These are phyloP conservation scores for Pythium apleroticum DNA, from an alignment of 352 stramenopile species.

Conservation along the genomic window DNA sequence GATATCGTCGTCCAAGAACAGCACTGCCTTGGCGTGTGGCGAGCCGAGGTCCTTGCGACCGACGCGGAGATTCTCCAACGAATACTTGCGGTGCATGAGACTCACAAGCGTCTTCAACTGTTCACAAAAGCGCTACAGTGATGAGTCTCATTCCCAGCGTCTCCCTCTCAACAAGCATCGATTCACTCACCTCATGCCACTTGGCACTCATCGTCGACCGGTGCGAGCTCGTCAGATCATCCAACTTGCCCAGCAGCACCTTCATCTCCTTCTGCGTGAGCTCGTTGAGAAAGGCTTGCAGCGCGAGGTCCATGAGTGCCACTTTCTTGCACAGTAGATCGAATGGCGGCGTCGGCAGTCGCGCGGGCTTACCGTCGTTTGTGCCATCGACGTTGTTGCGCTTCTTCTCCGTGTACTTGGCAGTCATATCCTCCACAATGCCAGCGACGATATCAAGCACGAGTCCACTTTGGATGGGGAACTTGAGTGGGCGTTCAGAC, in stretches of 20 bases:
- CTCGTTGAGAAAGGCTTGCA: slow-evolving; percentile 78
- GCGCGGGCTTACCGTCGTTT: background rate
- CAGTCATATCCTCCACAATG: slow-evolving; percentile 76
- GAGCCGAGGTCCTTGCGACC: slow-evolving; percentile 37
- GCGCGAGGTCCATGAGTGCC: slow-evolving; percentile 77
- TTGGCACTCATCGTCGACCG: slow-evolving; percentile 82
- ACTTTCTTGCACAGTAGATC: slow-evolving; percentile 83
- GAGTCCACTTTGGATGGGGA: slow-evolving; percentile 72
- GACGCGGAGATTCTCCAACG: slow-evolving; percentile 72
- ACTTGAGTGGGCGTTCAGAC: slow-evolving; percentile 77
- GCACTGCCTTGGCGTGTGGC: slow-evolving; percentile 3
- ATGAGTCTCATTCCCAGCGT: background rate
- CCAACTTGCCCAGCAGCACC: slow-evolving; percentile 69
- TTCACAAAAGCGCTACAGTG: background rate
- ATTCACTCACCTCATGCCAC: slow-evolving; percentile 67
- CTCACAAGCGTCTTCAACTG: slow-evolving; percentile 82
- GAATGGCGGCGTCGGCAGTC: slow-evolving; percentile 40
- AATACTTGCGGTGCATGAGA: slow-evolving; percentile 86
- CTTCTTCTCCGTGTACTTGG: slow-evolving; percentile 67
- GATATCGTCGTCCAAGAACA: slow-evolving; percentile 24
- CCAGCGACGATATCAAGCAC: slow-evolving; percentile 80
- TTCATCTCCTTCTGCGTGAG: slow-evolving; percentile 68
- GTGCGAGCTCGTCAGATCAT: slow-evolving; percentile 64
- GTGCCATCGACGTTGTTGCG: slow-evolving; percentile 24
- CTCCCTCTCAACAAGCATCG: background rate